These are phyloP conservation scores for Fusarium annulatum DNA, from an alignment of 2,329 filamentous ascomycete species.

Conservation along the genomic window DNA sequence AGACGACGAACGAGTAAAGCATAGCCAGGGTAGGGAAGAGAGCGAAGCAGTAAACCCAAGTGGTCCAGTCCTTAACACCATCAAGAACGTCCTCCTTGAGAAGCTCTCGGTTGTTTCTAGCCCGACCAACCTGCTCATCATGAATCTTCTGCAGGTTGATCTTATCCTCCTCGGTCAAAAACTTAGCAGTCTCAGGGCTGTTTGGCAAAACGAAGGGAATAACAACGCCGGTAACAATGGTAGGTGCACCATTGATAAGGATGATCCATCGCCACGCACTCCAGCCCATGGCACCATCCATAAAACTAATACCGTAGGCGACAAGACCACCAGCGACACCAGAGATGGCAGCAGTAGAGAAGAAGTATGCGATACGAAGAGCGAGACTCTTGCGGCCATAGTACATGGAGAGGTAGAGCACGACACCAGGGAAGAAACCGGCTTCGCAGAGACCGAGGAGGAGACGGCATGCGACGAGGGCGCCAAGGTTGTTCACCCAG, in stretches of 20 bases:
- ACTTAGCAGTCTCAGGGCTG: slow-evolving; percentile 63
- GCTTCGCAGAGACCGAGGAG: slow-evolving; percentile 55
- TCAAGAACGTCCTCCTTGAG: slow-evolving; percentile 41
- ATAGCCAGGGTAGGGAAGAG: slow-evolving; percentile 73
- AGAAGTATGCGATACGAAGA: slow-evolving; percentile 71
- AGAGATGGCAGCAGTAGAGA: slow-evolving; percentile 68
- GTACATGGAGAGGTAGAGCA: slow-evolving; percentile 69
- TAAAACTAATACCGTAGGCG: slow-evolving; percentile 71
- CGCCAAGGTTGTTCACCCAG: slow-evolving; percentile 57
- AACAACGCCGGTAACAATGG: slow-evolving; percentile 62
- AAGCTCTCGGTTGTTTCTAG: slow-evolving; percentile 35
- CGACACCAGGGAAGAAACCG: slow-evolving; percentile 62
- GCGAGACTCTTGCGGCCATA: slow-evolving; percentile 71
- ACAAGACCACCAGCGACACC: slow-evolving; percentile 73
- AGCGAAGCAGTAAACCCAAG: slow-evolving; percentile 68
- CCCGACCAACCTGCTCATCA: slow-evolving; percentile 56
- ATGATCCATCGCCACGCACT: slow-evolving; percentile 76
- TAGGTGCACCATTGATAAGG: slow-evolving; percentile 60
- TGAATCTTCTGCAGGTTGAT: slow-evolving; percentile 65
- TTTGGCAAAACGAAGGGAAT: slow-evolving; percentile 69
- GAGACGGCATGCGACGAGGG: slow-evolving; percentile 56
- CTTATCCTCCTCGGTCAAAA: slow-evolving; percentile 33
- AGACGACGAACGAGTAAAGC: slow-evolving; percentile 75
- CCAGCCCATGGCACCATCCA: slow-evolving; percentile 68
- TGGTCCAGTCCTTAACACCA: slow-evolving; percentile 66